Percentiles rank a stretch among this genome's conserved stretches.
Conservation (phyloP, 140 eudicot genomes). For the Erigeron philadelphicus region DNA sequence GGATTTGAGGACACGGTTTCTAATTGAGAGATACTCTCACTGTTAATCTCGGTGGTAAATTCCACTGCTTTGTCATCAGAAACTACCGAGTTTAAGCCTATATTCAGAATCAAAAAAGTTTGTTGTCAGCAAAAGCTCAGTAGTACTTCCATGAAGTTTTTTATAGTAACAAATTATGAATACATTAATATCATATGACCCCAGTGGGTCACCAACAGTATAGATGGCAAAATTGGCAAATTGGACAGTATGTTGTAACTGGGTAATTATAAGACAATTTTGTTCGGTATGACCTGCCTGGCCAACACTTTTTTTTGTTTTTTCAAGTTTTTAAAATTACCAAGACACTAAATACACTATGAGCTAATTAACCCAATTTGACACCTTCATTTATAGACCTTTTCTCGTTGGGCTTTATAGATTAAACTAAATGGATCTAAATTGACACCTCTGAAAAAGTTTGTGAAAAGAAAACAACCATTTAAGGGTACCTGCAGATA, state of each 20-base stretch:
- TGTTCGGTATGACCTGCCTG: too few species aligned
- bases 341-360: too few species aligned
- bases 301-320: too few species aligned
- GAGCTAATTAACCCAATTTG: too few species aligned
- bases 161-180: neutral
- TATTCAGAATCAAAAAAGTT: neutral
- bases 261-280: too few species aligned
- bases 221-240: too few species aligned
- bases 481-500: constrained; percentile 44
- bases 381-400: too few species aligned
- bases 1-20: constrained; percentile 1
- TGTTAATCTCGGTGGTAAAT: neutral
- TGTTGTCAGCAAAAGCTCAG: neutral
- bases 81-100: constrained; percentile 1
- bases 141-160: neutral
- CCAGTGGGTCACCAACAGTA: too few species aligned
- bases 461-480: neutral
- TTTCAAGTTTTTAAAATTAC: too few species aligned
- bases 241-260: too few species aligned
- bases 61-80: constrained; percentile 10
- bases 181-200: neutral
- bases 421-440: neutral
- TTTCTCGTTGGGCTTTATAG: neutral
- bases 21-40: neutral
- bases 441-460: neutral